These are phyloP conservation scores for Malus orientalis DNA, from an alignment of 306 rosid genomes.

Conservation along the genomic window DNA sequence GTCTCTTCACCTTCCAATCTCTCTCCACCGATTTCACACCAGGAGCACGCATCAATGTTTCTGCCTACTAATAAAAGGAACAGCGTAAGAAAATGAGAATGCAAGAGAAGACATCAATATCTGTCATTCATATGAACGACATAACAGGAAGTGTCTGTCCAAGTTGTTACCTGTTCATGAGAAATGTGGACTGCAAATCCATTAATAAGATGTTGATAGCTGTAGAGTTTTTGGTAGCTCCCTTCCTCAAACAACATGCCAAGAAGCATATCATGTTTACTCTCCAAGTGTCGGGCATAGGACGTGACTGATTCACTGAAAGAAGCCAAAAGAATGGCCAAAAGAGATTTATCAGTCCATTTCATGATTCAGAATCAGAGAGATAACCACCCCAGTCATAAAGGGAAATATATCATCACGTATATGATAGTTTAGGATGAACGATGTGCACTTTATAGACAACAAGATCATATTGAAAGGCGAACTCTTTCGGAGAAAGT, in stretches of 20 bases:
- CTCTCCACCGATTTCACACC: conserved; percentile 85
- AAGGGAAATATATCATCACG: background rate
- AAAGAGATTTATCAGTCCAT: background rate
- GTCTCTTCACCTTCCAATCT: conserved; percentile 93
- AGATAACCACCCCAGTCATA: background rate
- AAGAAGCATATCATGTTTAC: conserved; percentile 85
- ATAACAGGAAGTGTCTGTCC: conserved; percentile 22
- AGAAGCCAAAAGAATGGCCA: conserved; percentile 12
- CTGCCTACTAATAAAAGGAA: conserved; percentile 87
- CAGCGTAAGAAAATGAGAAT: conserved; percentile 26
- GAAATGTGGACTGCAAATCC: conserved; percentile 94
- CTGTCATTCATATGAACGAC: conserved; percentile 3
- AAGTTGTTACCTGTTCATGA: conserved; percentile 81
- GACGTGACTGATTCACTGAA: conserved; percentile 76
- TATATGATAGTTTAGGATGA: background rate
- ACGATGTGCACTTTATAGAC: background rate
- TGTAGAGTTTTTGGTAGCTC: conserved; percentile 74
- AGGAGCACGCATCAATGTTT: conserved; percentile 70
- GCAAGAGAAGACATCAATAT: conserved; percentile 17
- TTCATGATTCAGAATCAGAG: background rate
- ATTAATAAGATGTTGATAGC: conserved; percentile 91
- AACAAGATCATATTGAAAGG: background rate
- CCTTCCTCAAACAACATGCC: conserved; percentile 79
- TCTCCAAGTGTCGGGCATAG: conserved; percentile 85
- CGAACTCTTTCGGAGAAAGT: background rate